A percentile compares a stretch with the other conserved stretches of the same genome.
Evolutionary conservation across 1,284 basidiomycete species (phyloP).

Genomic region (Xanthoconium separans): DNA sequence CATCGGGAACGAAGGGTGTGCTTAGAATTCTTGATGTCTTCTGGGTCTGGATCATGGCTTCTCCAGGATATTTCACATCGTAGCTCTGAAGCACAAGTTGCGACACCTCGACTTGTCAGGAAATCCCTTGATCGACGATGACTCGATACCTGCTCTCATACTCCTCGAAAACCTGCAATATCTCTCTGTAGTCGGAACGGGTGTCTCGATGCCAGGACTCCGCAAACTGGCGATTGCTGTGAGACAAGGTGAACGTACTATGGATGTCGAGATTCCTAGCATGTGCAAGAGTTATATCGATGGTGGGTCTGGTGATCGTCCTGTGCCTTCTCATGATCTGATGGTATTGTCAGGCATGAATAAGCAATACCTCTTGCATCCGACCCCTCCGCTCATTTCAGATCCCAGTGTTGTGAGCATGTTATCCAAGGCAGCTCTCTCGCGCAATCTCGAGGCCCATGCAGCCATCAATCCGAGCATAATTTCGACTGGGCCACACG

Average conservation of each 20-base stretch:
- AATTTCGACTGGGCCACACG: conserved; percentile 24
- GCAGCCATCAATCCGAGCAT: conserved; percentile 31
- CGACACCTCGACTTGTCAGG: conserved; percentile 47
- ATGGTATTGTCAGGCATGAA: conserved; percentile 34
- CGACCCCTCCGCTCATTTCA: conserved; percentile 47
- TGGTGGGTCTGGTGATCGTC: conserved; percentile 36
- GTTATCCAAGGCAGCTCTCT: conserved; percentile 47
- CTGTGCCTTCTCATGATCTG: background rate
- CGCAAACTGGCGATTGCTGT: conserved; percentile 47
- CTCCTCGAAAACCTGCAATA: conserved; percentile 46
- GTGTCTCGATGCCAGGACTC: conserved; percentile 55
- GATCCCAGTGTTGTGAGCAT: conserved; percentile 40
- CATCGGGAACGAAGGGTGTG: conserved; percentile 62
- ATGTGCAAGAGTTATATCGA: conserved; percentile 53
- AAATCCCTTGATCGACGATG: conserved; percentile 55
- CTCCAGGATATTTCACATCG: conserved; percentile 55
- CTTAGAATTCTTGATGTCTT: background rate
- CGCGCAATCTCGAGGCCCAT: conserved; percentile 57
- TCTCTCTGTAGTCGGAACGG: conserved; percentile 53
- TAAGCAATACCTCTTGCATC: conserved; percentile 46
- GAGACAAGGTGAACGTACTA: conserved; percentile 34
- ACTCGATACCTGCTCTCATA: conserved; percentile 53
- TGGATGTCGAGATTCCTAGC: conserved; percentile 53
- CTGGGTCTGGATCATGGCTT: background rate
- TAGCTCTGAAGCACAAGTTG: conserved; percentile 53